phyloP scores from a whole-genome alignment of 129 eudicot species.

The Chrysanthemum makinoi region DNA sequence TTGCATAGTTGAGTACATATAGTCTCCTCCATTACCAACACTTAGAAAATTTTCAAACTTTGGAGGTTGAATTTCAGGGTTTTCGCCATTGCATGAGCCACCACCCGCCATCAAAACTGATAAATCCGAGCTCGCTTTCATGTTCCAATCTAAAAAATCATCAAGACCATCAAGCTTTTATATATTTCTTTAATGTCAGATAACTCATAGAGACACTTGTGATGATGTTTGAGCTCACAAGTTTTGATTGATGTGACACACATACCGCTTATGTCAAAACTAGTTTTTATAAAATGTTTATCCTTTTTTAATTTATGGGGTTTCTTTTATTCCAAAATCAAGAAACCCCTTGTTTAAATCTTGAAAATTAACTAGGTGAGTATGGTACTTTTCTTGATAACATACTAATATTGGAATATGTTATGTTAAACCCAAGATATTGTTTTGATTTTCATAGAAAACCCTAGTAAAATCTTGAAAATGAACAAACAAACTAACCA shows the following conservation, averaged over 20 bases:
- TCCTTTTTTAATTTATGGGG: background rate
- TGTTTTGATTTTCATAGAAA: background rate
- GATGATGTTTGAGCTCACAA: too few relatives aligned
- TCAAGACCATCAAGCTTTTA: background rate
- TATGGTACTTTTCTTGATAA: too few relatives aligned
- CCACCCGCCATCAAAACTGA: constrained; percentile 43
- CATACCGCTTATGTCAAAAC: too few relatives aligned
- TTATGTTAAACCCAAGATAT: too few relatives aligned
- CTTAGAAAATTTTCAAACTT: constrained; percentile 84
- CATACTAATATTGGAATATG: too few relatives aligned
- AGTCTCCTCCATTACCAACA: constrained; percentile 30
- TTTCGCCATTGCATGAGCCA: constrained; percentile 43
- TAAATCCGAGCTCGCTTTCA: constrained; percentile 48
- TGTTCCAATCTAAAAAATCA: constrained; percentile 60
- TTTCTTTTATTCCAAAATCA: constrained; percentile 9
- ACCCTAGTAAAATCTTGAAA: constrained; percentile 13
- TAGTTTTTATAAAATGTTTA: too few relatives aligned
- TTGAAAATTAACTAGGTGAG: background rate
- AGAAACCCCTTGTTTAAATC: constrained; percentile 17
- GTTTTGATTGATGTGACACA: too few relatives aligned
- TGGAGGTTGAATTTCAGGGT: constrained; percentile 49
- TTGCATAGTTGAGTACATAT: constrained; percentile 31
- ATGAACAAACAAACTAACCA: constrained; percentile 35
- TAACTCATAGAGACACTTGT: too few relatives aligned
- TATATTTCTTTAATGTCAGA: too few relatives aligned